phyloP scores from a whole-genome alignment of 78 protist genomes.

The Dictyostelium discoideum region DNA sequence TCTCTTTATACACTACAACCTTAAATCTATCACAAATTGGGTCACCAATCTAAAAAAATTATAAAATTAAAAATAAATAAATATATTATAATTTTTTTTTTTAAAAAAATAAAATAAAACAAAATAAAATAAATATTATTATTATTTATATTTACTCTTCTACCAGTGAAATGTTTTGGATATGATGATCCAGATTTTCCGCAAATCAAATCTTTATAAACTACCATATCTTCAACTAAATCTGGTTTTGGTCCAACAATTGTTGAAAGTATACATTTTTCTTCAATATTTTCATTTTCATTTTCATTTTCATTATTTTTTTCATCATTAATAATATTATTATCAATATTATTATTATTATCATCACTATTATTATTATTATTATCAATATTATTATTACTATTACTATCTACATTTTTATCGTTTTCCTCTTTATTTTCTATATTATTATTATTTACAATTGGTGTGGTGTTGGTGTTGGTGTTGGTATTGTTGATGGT shows the following conservation, averaged over 20 bases:
- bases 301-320: background rate
- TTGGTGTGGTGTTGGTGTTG: background rate
- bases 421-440: background rate
- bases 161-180: constrained; percentile 68
- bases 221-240: constrained; percentile 32
- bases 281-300: background rate
- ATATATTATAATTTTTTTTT: background rate
- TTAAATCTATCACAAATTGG: constrained; percentile 78
- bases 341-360: background rate
- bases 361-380: background rate
- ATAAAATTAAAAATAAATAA: background rate
- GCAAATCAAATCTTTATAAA: constrained; percentile 8
- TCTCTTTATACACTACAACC: constrained; percentile 30
- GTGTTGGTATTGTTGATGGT: background rate
- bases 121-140: too few species aligned
- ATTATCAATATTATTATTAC: background rate
- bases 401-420: background rate
- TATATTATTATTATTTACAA: constrained; percentile 6
- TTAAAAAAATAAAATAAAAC: background rate
- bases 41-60: constrained; percentile 39
- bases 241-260: constrained; percentile 47
- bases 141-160: constrained; percentile 16
- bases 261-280: background rate
- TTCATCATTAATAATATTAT: background rate
- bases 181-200: constrained; percentile 60